These are phyloP conservation scores for Silene vulgaris DNA, from an alignment of 179 eudicot species.

Conservation along the genomic window DNA sequence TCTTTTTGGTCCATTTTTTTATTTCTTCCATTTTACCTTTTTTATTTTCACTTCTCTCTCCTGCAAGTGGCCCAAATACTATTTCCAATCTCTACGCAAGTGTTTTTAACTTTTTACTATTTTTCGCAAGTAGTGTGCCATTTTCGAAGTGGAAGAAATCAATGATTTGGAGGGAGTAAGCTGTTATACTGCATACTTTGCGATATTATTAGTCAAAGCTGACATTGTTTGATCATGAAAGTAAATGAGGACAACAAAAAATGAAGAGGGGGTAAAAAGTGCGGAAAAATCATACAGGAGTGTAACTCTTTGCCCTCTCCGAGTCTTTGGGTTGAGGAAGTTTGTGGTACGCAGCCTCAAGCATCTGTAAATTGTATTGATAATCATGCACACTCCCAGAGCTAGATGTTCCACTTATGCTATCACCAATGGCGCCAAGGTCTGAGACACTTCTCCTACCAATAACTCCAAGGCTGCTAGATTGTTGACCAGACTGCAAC, in stretches of 20 bases:
- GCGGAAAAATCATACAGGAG: slow-evolving; percentile 54
- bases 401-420: slow-evolving; percentile 56
- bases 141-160: no score
- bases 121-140: no score
- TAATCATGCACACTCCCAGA: slow-evolving; percentile 69
- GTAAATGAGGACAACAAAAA: neutral
- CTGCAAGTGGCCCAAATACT: no score
- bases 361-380: slow-evolving; percentile 71
- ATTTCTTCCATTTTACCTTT: no score
- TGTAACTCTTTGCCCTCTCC: slow-evolving; percentile 84
- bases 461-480: slow-evolving; percentile 83
- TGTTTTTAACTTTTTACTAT: no score
- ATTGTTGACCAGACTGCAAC: slow-evolving; percentile 64
- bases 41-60: no score
- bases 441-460: slow-evolving; percentile 91
- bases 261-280: neutral
- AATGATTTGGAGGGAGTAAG: neutral
- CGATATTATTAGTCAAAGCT: neutral
- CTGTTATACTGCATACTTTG: neutral
- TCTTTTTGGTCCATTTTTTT: no score
- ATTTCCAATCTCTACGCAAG: no score
- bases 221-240: neutral
- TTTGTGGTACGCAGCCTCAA: slow-evolving; percentile 74
- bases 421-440: slow-evolving; percentile 91
- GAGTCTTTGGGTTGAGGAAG: slow-evolving; percentile 94